Conservation (phyloP, 2,329 filamentous ascomycete species). For the Nakataea oryzae region DNA sequence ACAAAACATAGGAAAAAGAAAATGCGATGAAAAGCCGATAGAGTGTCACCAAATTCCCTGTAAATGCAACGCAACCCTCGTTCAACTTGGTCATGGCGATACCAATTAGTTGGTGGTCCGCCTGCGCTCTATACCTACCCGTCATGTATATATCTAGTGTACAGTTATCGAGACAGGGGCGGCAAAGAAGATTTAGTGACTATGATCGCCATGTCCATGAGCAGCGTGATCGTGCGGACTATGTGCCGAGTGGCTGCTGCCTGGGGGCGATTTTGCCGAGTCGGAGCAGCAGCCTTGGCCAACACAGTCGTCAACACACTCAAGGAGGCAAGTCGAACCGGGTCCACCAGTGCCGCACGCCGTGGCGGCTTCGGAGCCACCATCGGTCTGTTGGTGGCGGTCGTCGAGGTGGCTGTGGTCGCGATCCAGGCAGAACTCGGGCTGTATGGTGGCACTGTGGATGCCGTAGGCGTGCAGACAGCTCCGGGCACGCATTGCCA, state of each 20-base stretch:
- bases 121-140: background rate
- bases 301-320: conserved; percentile 38
- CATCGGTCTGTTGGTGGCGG: conserved; percentile 17
- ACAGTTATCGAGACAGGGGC: background rate
- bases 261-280: conserved; percentile 18
- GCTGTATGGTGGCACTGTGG: conserved; percentile 94
- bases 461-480: conserved; percentile 95
- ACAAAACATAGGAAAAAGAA: background rate
- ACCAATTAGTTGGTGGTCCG: background rate
- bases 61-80: background rate
- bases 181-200: background rate
- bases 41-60: background rate
- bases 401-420: conserved; percentile 26
- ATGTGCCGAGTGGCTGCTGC: conserved; percentile 20
- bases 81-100: background rate
- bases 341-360: conserved; percentile 11
- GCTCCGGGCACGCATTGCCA: conserved; percentile 70
- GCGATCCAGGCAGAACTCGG: conserved; percentile 62
- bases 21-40: background rate
- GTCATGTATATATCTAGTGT: background rate
- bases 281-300: conserved; percentile 32
- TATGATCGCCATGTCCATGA: background rate
- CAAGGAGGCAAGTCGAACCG: conserved; percentile 33
- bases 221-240: conserved; percentile 13
- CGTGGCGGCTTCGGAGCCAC: background rate